Base-by-base conservation (phyloP, 169 alveolate genomes). In the Cyclospora cayetanensis region DNA sequence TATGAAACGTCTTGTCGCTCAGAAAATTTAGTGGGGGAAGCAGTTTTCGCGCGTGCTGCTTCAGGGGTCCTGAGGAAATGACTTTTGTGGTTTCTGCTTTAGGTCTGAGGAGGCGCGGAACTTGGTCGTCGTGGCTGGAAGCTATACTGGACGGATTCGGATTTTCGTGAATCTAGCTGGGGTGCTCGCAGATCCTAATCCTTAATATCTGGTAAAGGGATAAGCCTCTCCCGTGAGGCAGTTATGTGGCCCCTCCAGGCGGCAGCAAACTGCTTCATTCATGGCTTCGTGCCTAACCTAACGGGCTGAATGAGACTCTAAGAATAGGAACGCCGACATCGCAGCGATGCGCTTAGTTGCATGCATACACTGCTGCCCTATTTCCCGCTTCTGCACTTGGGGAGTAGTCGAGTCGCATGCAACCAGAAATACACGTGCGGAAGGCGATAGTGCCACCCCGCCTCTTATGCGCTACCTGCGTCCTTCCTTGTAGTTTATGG, bases 81-180 rank as follows among this genome's bases (percentile, higher is more conserved):
- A n/a, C n/a, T n/a, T n/a, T n/a, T n/a, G n/a, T n/a, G n/a, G 74
- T 63, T 63, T 63, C 22, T 25, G 29, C 31, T 68, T 68, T 12
- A 68, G 80, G 80, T 68, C 80, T 22, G 80, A 68, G 22, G 80
- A 42, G 1, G 80, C 90, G 18, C 35, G 7, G 15, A 63, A 35
- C 65, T 66, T 83, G 2, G 90, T 83, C n/a, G 80, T 83, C 60
- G 80, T 83, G 50, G 90, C 90, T 0, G 90, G 90, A 0, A 83
- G 90, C 76, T 66, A 83, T 79, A 39, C 66, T 34, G 90, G 90
- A 15, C 53, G 60, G 37, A 63, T 83, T 1, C 65, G 90, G 46
- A 63, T 83, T 34, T 83, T 83, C 34, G 90, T 83, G 43, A 83
- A 83, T 25, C 20, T 83, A 1, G 80, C 80, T 42, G 80, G 80